phyloP scores from a whole-genome alignment of 2,329 filamentous ascomycete genomes.

The Gyromitra esculenta region DNA sequence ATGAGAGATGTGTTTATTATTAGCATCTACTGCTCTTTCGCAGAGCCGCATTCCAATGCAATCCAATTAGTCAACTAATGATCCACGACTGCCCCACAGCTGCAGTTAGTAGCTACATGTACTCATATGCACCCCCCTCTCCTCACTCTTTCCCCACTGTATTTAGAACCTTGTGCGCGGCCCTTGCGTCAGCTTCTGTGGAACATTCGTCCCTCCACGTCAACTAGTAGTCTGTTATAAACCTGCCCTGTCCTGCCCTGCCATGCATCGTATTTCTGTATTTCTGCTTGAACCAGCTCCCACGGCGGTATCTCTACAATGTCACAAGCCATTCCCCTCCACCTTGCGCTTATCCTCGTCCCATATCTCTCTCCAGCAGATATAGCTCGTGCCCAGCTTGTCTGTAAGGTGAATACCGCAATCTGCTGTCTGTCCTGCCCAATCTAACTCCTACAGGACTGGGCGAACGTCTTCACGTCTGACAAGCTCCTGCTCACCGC shows the following conservation, averaged over 20 bases:
- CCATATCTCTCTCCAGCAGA: slow-evolving; percentile 39
- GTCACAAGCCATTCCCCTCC: slow-evolving; percentile 36
- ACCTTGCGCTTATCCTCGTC: slow-evolving; percentile 42
- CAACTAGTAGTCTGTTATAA: neutral
- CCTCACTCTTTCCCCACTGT: neutral
- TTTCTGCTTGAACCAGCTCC: neutral
- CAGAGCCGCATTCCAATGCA: no score
- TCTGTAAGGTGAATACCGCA: slow-evolving; percentile 33
- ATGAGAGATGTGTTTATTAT: no score
- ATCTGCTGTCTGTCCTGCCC: neutral
- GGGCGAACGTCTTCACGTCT: slow-evolving; percentile 35
- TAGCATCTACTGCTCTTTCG: no score
- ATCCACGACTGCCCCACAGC: no score
- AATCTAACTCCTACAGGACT: slow-evolving; percentile 13
- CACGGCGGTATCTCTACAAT: neutral
- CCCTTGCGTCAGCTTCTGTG: slow-evolving; percentile 5
- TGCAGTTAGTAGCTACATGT: no score
- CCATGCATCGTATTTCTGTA: neutral
- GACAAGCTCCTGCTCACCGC: slow-evolving; percentile 24
- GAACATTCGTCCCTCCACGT: neutral
- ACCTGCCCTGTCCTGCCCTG: neutral
- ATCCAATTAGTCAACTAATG: no score
- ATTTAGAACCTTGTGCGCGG: slow-evolving; percentile 1
- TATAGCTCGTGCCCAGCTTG: slow-evolving; percentile 32
- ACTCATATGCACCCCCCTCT: neutral